These are phyloP conservation scores for Backusella liffmaniae DNA, from an alignment of 192 early-diverging fungal genomes.

Conservation along the genomic window DNA sequence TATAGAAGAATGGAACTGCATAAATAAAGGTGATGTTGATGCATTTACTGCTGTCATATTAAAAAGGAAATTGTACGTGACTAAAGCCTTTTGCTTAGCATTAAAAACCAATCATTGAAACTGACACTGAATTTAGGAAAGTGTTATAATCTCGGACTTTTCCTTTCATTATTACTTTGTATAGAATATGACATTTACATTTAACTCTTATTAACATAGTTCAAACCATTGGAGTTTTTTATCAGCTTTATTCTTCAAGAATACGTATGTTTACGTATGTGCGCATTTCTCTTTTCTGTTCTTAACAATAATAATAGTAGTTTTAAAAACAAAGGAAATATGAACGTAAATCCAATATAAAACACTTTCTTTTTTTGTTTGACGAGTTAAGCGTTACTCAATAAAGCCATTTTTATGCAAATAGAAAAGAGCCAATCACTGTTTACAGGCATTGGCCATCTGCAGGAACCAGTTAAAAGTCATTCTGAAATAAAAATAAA, in stretches of 20 bases:
- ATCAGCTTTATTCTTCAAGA: not conserved
- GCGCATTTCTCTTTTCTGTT: too few species aligned
- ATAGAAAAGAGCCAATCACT: not conserved
- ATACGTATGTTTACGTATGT: too few species aligned
- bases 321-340: not conserved
- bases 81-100: not conserved
- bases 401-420: conserved; percentile 6
- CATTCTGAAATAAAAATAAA: not conserved
- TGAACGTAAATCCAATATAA: not conserved
- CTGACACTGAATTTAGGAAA: not conserved
- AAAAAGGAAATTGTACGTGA: not conserved
- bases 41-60: not conserved
- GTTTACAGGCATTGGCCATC: conserved; percentile 11
- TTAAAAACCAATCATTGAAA: not conserved
- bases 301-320: too few species aligned
- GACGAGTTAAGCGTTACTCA: not conserved
- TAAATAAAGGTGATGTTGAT: not conserved
- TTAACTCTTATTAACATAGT: not conserved
- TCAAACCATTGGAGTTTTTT: not conserved
- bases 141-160: not conserved
- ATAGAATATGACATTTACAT: not conserved
- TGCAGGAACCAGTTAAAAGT: not conserved
- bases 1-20: not conserved
- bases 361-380: not conserved
- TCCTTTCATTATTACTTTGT: not conserved